Evolutionary conservation across 225 moss, liverwort and hornwort species (phyloP).

Genomic region (Bryoerythrophyllum caledonicum): DNA sequence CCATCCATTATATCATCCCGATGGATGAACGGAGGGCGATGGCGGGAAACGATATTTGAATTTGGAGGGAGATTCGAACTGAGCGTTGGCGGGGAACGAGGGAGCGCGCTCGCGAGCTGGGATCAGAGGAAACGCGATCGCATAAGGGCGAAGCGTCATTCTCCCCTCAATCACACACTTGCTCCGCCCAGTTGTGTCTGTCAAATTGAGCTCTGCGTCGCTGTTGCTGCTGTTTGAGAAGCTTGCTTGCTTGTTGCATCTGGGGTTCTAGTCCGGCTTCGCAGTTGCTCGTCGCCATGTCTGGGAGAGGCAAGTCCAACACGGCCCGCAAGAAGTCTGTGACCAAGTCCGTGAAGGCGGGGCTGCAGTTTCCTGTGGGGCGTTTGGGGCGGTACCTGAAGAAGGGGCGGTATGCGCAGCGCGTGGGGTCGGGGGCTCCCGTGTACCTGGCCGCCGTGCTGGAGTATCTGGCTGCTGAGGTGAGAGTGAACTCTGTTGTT

Average conservation of each 20-base stretch:
- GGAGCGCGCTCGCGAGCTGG: not conserved
- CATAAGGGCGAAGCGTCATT: not conserved
- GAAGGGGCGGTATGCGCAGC: slow-evolving; percentile 37
- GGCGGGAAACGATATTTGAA: not conserved
- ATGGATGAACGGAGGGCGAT: not conserved
- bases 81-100: not conserved
- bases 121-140: not conserved
- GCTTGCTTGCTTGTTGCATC: not conserved
- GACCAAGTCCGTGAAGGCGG: slow-evolving; percentile 23
- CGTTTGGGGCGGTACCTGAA: slow-evolving; percentile 24
- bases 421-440: slow-evolving; percentile 27
- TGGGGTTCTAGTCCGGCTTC: not conserved
- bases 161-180: fast-evolving
- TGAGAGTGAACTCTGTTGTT: not conserved
- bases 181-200: not conserved
- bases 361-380: slow-evolving; percentile 21
- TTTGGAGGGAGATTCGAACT: slow-evolving; percentile 4
- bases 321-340: slow-evolving; percentile 23
- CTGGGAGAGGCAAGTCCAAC: not conserved
- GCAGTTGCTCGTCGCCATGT: not conserved
- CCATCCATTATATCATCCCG: too few species aligned
- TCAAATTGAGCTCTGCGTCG: too few species aligned
- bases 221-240: not conserved
- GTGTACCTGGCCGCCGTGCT: slow-evolving; percentile 36
- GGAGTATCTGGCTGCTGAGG: slow-evolving; percentile 34